Base-by-base conservation (phyloP, 1,284 basidiomycete genomes). In the Sporisorium reilianum region DNA sequence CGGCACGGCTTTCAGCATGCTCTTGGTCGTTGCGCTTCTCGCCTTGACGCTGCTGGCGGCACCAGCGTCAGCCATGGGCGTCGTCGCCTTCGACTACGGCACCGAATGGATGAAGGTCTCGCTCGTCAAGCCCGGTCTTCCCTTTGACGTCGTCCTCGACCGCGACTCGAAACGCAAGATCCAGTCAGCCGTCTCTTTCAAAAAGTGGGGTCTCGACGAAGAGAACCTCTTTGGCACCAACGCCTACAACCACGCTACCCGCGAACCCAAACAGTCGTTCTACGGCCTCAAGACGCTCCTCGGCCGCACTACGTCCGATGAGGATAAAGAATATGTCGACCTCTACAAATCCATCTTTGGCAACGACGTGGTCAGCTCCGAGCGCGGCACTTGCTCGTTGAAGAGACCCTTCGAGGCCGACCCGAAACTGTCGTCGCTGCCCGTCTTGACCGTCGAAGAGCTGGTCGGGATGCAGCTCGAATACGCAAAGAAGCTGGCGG, bases 131-230 rank as follows among this genome's bases (percentile, higher is more conserved):
- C 96, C 96, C 1, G 96, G 95, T 42, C 87, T 93, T 54, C 95
- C 96, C 1, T 97, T 99, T 81, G 96, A 99, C 86, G 93, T 99
- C 32, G 88, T 99, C 36, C 88, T 99, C 53, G 95, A 97, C 86
- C 93, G 93, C 84, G 96, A 98, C 85, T 96, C 94, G 42, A 98
- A 97, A 87, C 89, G 96, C 74, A 99, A 99, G 87, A 94, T 97
- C 55, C 91, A 92, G 78, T 90, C 93, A 23, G 90, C 91, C 1
- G 97, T 80, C 42, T 79, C 79, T 5, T 84, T 83, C 79, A 80
- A 84, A 44, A 69, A 79, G 40, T 77, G 73, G 62, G 77, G 69
- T 34, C 48, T 63, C 16, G 75, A 79, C 20, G 79, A 78, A 40
- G 95, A 98, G 82, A 88, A 95, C 62, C 86, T 95, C 36, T 95